Evolutionary conservation across 148 eudicot species (phyloP).

Genomic region (Simmondsia chinensis): DNA sequence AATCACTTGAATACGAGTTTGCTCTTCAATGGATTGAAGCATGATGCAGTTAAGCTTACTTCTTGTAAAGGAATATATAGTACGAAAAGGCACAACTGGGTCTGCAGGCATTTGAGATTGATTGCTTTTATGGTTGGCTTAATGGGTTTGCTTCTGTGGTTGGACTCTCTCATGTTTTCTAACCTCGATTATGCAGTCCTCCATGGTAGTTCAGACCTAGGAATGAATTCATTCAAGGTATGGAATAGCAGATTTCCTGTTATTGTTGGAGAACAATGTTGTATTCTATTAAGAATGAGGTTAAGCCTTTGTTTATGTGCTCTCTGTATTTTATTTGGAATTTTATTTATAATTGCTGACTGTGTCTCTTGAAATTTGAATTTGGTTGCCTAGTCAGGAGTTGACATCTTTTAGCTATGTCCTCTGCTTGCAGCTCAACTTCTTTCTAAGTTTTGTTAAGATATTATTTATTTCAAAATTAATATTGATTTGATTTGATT

Average conservation of each 20-base stretch:
- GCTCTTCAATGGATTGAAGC: conserved; percentile 31
- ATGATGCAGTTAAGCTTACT: conserved; percentile 22
- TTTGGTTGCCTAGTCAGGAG: neutral
- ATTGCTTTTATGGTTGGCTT: conserved; percentile 34
- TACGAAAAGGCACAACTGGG: conserved; percentile 48
- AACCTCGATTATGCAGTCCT: conserved; percentile 26
- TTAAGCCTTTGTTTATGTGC: neutral
- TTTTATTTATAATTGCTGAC: neutral
- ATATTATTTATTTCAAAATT: too few species aligned
- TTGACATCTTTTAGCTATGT: conserved; percentile 1
- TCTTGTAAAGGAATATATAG: conserved; percentile 35
- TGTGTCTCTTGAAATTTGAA: too few species aligned
- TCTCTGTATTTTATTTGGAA: neutral
- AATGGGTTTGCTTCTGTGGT: conserved; percentile 42
- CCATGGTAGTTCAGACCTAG: conserved; percentile 13
- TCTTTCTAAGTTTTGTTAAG: too few species aligned
- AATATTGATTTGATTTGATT: too few species aligned
- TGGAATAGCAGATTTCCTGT: neutral
- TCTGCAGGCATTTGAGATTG: conserved; percentile 37
- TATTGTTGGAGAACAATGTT: neutral
- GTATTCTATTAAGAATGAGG: neutral
- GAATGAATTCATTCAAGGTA: conserved; percentile 23
- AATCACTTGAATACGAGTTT: conserved; percentile 23
- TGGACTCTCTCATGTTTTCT: conserved; percentile 60
- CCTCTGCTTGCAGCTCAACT: neutral